phyloP scores from a whole-genome alignment of 2,329 filamentous ascomycete species.

The Magnaporthales sp. region DNA sequence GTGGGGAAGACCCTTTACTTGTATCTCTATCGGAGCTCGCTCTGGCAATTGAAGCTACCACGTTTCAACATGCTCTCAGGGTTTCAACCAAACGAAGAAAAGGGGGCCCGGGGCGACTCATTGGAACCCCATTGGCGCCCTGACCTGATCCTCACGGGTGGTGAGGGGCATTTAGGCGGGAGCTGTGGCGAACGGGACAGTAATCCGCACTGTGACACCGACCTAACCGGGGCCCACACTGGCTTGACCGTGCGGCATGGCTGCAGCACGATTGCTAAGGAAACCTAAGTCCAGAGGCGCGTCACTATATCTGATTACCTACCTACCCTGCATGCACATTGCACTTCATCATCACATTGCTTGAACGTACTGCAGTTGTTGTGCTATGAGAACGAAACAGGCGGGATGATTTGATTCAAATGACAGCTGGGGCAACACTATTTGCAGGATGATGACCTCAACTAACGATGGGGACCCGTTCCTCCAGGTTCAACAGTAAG shows the following conservation, averaged over 20 bases:
- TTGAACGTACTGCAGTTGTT: background rate
- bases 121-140: background rate
- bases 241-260: background rate
- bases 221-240: background rate
- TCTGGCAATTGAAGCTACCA: conserved; percentile 7
- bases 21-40: background rate
- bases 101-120: background rate
- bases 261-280: background rate
- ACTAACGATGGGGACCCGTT: conserved; percentile 61
- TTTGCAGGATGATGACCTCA: conserved; percentile 54
- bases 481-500: conserved; percentile 63
- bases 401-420: background rate
- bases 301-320: background rate
- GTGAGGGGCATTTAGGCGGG: background rate
- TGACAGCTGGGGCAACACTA: background rate
- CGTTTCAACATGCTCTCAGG: conserved; percentile 4
- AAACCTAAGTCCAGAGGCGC: background rate
- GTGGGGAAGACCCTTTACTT: background rate
- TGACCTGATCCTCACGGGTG: background rate
- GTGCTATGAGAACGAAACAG: background rate
- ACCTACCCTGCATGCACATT: background rate
- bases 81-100: background rate
- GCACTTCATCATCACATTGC: background rate
- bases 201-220: background rate
- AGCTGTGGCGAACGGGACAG: background rate